phyloP scores from a whole-genome alignment of 352 stramenopile genomes.

The Globisporangium ultimum region DNA sequence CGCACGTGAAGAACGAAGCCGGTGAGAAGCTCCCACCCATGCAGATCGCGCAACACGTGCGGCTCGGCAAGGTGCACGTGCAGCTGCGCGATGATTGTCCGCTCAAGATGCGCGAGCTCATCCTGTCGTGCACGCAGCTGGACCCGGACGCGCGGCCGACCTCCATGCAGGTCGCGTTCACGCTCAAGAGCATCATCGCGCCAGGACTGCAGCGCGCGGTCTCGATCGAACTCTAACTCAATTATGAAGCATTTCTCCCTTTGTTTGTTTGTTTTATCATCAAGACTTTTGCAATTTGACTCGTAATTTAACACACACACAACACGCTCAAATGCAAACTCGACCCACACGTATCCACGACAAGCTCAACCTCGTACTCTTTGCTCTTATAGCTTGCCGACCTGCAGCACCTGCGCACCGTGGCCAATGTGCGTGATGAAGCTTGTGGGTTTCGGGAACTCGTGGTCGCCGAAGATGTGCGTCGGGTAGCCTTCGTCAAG shows the following conservation, averaged over 20 bases:
- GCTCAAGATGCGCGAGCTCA: constrained; percentile 43
- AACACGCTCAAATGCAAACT: too few species aligned
- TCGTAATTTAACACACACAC: too few species aligned
- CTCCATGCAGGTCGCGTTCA: constrained; percentile 72
- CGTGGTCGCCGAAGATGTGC: constrained; percentile 54
- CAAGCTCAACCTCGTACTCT: neutral
- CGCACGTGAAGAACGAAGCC: constrained; percentile 36
- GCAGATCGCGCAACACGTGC: constrained; percentile 66
- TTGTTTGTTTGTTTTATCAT: too few species aligned
- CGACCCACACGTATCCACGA: too few species aligned
- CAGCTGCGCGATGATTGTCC: constrained; percentile 58
- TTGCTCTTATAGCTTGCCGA: constrained; percentile 6
- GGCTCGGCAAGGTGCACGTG: constrained; percentile 48
- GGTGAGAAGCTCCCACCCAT: constrained; percentile 59
- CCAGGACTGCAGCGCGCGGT: constrained; percentile 29
- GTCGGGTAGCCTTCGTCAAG: constrained; percentile 79
- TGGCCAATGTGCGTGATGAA: constrained; percentile 63
- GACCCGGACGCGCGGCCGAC: constrained; percentile 58
- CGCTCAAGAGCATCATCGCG: constrained; percentile 70
- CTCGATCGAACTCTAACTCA: constrained; percentile 10
- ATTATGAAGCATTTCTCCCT: too few species aligned
- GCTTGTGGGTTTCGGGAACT: constrained; percentile 47
- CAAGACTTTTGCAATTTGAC: too few species aligned
- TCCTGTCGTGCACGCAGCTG: constrained; percentile 56
- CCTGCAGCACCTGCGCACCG: constrained; percentile 54